Evolutionary conservation across 441 rosid species (phyloP), one percentile per base, ranked within the genome.

Genomic region (Gossypium aridum): DNA sequence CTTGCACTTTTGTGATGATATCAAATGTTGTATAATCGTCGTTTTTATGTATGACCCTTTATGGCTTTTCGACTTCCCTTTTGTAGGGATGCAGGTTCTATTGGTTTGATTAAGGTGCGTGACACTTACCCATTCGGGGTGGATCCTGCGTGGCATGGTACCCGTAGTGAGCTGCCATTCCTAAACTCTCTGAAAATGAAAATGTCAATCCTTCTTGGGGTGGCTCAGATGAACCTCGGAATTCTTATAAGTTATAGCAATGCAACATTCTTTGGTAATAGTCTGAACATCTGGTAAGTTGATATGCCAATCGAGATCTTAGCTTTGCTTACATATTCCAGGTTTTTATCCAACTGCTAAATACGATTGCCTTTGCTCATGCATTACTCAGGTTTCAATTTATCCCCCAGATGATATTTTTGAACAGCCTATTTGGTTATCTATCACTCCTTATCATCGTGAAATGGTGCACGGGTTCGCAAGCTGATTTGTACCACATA

Each of bases 161-260:
- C 77, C 70, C 97, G 97, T 47, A 89, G 92, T 26, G 99, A 96
- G 81, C 84, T 92, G 73, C 97, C 99, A 51, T 96, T 90, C 79
- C 91, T 96, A 23, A 92, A 94, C 86, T 96, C 99, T 43, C 81
- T 94, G 80, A 94, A 96, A 87, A 96, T 96, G 99, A 94, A 96
- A 82, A 90, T 96, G 97, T 96, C 99, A 17, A 94, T 94, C 75
- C 94, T 96, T 64, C 82, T 94, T 53, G 99, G 98, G 80, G 93
- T 96, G 73, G 86, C 94, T 77, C 99, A 94, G 72, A 96, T 96
- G 99, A 92, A 96, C 85, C 99, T 96, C 10, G 99, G 99, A 77
- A 89, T 92, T 73, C 73, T 93, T 73, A 56, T 96, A 83, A 96
- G 98, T 81, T 93, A 72, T 76, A 87, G 84, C 78, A 96, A 96